A percentile compares a stretch with the other conserved stretches of the same genome.
Evolutionary conservation across 768 basidiomycete genomes (phyloP).

Genomic region (Cyclocybe cylindracea): DNA sequence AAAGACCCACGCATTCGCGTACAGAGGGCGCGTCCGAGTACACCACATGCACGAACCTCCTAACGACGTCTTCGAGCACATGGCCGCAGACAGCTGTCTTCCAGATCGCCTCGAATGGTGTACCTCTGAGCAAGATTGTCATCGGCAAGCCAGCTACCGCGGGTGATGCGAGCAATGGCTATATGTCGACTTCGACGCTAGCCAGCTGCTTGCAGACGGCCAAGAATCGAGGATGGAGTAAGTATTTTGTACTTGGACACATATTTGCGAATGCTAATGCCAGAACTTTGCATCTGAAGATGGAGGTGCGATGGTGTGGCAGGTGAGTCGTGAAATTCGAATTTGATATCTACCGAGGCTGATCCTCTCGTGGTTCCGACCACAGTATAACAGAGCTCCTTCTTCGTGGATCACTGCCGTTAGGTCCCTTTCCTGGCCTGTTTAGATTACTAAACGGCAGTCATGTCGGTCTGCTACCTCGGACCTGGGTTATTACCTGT

Average conservation of each 20-base stretch:
- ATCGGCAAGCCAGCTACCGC: conserved; percentile 71
- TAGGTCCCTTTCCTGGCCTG: conserved; percentile 24
- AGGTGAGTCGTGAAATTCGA: conserved; percentile 23
- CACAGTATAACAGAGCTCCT: conserved; percentile 30
- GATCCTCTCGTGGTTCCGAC: not conserved
- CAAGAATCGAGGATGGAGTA: conserved; percentile 66
- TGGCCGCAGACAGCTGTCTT: conserved; percentile 67
- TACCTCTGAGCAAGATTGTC: conserved; percentile 63
- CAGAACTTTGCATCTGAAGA: conserved; percentile 16
- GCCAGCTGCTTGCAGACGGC: conserved; percentile 63
- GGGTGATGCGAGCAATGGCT: conserved; percentile 59
- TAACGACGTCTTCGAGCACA: conserved; percentile 54
- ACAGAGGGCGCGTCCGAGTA: conserved; percentile 66
- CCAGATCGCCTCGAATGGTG: conserved; percentile 59
- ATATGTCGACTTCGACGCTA: conserved; percentile 57
- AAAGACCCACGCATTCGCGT: not conserved
- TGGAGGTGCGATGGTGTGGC: conserved; percentile 40
- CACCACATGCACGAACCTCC: conserved; percentile 59
- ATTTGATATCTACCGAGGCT: not conserved
- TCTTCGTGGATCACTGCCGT: conserved; percentile 33
- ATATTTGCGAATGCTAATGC: conserved; percentile 1
- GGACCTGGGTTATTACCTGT: not conserved
- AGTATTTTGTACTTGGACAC: conserved; percentile 26
- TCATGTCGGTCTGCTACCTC: not conserved
- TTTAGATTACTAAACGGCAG: conserved; percentile 15